Percentiles rank a stretch among this genome's conserved stretches.
phyloP scores from a whole-genome alignment of 306 rosid species.

The Fagus sylvatica region DNA sequence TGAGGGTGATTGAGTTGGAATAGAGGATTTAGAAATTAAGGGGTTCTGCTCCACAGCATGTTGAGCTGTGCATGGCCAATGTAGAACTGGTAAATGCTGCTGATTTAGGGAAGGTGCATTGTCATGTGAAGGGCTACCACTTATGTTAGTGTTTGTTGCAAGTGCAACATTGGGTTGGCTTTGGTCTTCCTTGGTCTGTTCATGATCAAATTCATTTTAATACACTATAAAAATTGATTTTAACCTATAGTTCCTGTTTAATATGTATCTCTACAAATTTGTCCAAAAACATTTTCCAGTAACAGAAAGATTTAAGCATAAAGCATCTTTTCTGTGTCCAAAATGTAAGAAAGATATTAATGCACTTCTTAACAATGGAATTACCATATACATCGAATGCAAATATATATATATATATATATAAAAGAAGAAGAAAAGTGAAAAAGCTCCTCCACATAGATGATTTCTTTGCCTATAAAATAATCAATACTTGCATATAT shows the following conservation, averaged over 20 bases:
- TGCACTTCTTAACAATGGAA: background rate
- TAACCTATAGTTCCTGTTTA: background rate
- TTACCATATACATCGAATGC: no score
- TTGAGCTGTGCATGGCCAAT: conserved; percentile 32
- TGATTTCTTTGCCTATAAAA: background rate
- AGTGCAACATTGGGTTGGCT: conserved; percentile 7
- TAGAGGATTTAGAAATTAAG: conserved; percentile 23
- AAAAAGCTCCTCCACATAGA: background rate
- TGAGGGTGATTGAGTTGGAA: conserved; percentile 33
- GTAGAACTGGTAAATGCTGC: conserved; percentile 29
- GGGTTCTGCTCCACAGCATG: conserved; percentile 31
- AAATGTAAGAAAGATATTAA: background rate
- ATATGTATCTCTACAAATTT: background rate
- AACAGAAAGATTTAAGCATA: background rate
- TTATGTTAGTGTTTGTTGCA: conserved; percentile 11
- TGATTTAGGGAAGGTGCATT: conserved; percentile 24
- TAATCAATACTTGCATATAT: background rate
- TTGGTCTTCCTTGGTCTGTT: conserved; percentile 43
- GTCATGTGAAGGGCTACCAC: conserved; percentile 21
- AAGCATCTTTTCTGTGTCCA: background rate
- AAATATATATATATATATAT: no score
- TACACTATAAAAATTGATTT: background rate
- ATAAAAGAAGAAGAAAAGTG: no score
- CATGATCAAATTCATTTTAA: conserved; percentile 21
- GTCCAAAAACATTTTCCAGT: background rate